phyloP scores from a whole-genome alignment of 164 flowering plant species.

The Annona cherimola region DNA sequence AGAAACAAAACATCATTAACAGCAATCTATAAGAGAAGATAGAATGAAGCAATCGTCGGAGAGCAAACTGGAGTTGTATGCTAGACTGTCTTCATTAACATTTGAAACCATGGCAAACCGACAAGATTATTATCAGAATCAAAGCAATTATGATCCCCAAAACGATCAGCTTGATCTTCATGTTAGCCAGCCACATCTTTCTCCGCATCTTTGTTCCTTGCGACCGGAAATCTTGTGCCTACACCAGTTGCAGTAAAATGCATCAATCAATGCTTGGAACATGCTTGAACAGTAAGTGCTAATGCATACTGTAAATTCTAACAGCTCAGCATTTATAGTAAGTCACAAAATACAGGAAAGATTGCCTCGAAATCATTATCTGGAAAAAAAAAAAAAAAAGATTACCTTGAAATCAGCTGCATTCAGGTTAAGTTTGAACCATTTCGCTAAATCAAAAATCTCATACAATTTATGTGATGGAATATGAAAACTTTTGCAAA shows the following conservation, averaged over 20 bases:
- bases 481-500: too few species aligned
- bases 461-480: too few species aligned
- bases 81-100: constrained; percentile 4
- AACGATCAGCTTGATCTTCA: constrained; percentile 23
- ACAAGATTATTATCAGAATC: constrained; percentile 18
- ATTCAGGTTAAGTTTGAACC: too few species aligned
- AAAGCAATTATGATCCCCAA: constrained; percentile 16
- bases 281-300: too few species aligned
- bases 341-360: too few species aligned
- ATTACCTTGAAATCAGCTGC: too few species aligned
- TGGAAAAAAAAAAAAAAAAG: too few species aligned
- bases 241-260: not conserved
- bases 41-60: not conserved
- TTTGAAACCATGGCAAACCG: constrained; percentile 21
- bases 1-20: not conserved
- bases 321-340: too few species aligned
- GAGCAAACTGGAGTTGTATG: not conserved
- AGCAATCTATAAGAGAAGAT: not conserved
- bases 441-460: too few species aligned
- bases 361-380: too few species aligned
- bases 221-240: constrained; percentile 13
- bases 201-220: constrained; percentile 15
- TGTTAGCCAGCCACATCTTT: constrained; percentile 20
- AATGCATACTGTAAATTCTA: too few species aligned
- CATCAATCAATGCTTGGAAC: not conserved